Evolutionary conservation across 352 stramenopile genomes (phyloP), one percentile per base, ranked within the genome.

Genomic region (Phytophthora colocasiae): DNA sequence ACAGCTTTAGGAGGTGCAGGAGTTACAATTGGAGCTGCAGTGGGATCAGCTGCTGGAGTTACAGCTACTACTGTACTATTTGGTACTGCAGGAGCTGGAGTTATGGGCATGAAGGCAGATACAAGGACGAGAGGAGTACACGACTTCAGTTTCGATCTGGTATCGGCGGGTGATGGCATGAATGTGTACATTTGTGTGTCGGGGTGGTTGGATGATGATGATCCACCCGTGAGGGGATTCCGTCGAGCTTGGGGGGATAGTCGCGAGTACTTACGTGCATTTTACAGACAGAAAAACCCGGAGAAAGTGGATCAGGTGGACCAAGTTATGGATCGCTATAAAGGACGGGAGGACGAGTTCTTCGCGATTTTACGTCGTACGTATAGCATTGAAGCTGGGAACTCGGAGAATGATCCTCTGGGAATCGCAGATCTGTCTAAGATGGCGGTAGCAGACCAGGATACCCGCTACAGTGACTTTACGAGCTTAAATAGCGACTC

Each of bases 171-270:
- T 36, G 84, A 93, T 39, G 83, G 88, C 22, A 94, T 96, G 88
- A 93, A 93, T 44, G 88, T 96, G 29, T 96, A 96, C 74, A 91
- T 96, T 60, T 96, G 88, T 58, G 63, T 96, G 17, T 90, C 85
- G 6, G 88, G 88, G 0, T 96, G 88, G 88, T 66, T 96, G 15
- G 88, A 96, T 45, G 77, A 94, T 29, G 83, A 96, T 12, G 84
- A 93, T 15, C 80, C 83, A 3, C 66, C 75, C 0, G 60, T 19
- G 1, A 61, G 68, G n/a, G 82, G 85, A 2, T 95, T 94, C 31
- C 84, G 85, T 32, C 78, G 83, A 36, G 71, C 86, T 4, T 96
- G 87, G 87, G 88, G 88, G 1, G 87, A 94, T 32, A 91, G 80
- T 66, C 74, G 83, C 4, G 88, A 92, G 58, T 95, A 95, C 51